Evolutionary conservation across 1,139 yeast species (phyloP).

Genomic region (Trichomonascaceae sp.): DNA sequence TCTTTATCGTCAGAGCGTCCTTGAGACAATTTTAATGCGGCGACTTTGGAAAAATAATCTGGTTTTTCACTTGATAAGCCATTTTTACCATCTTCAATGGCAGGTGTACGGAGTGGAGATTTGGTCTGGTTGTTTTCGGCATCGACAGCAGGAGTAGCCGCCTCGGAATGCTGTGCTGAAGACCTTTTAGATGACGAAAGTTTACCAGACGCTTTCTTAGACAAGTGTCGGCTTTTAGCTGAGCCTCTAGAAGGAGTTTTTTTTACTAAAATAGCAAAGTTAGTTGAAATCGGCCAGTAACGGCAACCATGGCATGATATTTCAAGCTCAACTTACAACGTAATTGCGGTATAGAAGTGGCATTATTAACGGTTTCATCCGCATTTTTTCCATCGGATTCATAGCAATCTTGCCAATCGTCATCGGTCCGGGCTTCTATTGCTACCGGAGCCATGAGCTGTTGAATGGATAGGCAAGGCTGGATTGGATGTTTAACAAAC

Average conservation of each 20-base stretch:
- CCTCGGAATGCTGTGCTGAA: neutral
- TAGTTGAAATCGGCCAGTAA: neutral
- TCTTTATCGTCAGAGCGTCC: neutral
- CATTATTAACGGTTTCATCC: neutral
- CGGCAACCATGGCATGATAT: neutral
- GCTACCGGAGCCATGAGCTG: neutral
- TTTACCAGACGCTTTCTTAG: neutral
- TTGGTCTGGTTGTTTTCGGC: neutral
- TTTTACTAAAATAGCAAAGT: neutral
- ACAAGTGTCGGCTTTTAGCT: neutral
- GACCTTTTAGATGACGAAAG: neutral
- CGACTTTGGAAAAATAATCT: neutral
- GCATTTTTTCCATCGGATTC: neutral
- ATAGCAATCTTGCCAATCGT: slow-evolving; percentile 7
- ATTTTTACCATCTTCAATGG: neutral
- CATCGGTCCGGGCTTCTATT: neutral
- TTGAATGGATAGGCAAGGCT: neutral
- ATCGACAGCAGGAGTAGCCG: neutral
- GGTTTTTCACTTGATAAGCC: neutral
- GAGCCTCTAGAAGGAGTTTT: neutral
- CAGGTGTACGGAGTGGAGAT: neutral
- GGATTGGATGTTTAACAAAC: neutral
- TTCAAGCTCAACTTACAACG: neutral
- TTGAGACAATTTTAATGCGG: neutral
- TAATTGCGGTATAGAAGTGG: neutral